Conservation (phyloP, 352 stramenopile genomes). For the Blastocystis sp. region DNA sequence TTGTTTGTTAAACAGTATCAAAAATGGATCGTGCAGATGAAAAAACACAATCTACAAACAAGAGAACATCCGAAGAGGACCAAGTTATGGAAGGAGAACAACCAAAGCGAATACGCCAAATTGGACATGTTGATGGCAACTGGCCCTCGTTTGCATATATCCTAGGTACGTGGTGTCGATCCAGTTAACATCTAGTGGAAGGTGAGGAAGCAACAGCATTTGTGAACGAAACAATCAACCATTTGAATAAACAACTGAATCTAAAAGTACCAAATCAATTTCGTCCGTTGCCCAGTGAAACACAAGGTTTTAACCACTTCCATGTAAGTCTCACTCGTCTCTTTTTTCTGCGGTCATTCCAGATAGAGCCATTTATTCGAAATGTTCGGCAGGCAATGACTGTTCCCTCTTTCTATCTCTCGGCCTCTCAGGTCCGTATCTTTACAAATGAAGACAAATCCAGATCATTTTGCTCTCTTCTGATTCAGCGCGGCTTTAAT, state of each 20-base stretch:
- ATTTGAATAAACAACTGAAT: not conserved
- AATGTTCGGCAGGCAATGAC: not conserved
- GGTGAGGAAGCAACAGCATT: not conserved
- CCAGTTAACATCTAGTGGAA: not conserved
- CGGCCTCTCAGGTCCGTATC: not conserved
- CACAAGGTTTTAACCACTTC: constrained; percentile 20
- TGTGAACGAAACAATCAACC: not conserved
- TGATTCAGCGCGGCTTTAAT: constrained; percentile 4
- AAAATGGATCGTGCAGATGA: not conserved
- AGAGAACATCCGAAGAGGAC: not conserved
- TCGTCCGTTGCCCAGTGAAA: not conserved
- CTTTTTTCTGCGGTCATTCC: constrained; percentile 47
- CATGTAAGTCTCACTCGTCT: constrained; percentile 38
- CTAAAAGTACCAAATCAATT: not conserved
- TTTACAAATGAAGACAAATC: constrained; percentile 55
- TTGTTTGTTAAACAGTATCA: not conserved
- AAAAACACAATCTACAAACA: not conserved
- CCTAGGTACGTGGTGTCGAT: not conserved
- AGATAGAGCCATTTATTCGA: constrained; percentile 10
- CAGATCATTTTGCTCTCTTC: constrained; percentile 5
- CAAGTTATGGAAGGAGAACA: not conserved
- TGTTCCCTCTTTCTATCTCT: not conserved
- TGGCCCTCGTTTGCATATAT: constrained; percentile 59
- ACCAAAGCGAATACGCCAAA: not conserved
- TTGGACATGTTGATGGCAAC: constrained; percentile 28